Base-by-base conservation (phyloP, 2,329 filamentous ascomycete species). In the Epichloe aotearoae region DNA sequence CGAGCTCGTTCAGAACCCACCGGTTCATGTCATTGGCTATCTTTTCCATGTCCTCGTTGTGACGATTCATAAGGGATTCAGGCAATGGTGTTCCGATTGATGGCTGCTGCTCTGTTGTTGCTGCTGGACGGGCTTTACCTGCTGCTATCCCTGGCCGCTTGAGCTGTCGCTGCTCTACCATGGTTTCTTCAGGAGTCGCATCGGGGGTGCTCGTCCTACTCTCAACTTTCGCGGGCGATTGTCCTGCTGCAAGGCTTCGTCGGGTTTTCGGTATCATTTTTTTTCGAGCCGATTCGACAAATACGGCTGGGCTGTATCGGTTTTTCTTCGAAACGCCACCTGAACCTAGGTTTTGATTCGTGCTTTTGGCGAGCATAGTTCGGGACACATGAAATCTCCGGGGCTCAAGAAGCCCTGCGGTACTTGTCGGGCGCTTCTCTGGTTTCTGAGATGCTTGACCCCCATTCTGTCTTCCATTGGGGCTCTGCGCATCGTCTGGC, bases 1-100 rank as follows among this genome's bases (percentile, higher is more conserved):
- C 73, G 36, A 83, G 80, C 54, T 82, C 73, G 56, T 74, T 69
- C 55, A 83, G 65, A 1, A 79, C 76, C 67, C 77, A 83, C 34
- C 70, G 66, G 58, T 80, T 73, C 76, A 80, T 80, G 36, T 76
- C 74, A 5, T 70, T 70, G 2, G 74, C 66, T 37, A 80, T 69
- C 54, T 71, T 68, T 40, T 74, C 70, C 66, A 76, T 71, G 42
- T 77, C 69, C 53, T 69, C 63, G 36, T 58, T 63, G 52, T 69
- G 65, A 2, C 61, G 64, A 20, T 61, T 59, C 60, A 58, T 57
- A 47, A 68, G 44, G 14, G 68, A 64, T 37, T 55, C 50, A 11
- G 69, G 64, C 12, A 71, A 59, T 8, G 64, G 64, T 7, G 56
- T 50, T 11, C 58, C 59, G 11, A 50, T 49, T 30, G 53, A 48